These are phyloP conservation scores for Talaromyces albobiverticillius DNA, from an alignment of 2,329 filamentous ascomycete species.

Conservation along the genomic window DNA sequence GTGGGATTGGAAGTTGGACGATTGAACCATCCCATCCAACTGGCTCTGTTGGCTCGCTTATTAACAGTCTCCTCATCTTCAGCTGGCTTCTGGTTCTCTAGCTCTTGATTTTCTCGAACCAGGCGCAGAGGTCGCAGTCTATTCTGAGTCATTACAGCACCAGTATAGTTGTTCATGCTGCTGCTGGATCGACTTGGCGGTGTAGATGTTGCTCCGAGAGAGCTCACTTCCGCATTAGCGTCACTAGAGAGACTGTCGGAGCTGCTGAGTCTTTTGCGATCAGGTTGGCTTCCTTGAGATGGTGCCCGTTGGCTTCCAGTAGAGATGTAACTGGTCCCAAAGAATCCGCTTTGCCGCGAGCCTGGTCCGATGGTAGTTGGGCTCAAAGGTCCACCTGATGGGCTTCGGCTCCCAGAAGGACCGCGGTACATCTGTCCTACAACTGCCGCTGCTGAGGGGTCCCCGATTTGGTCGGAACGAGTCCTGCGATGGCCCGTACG, in stretches of 20 bases:
- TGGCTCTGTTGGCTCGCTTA: conserved; percentile 45
- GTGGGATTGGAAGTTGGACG: conserved; percentile 23
- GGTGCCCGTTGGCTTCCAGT: conserved; percentile 54
- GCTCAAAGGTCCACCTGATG: conserved; percentile 52
- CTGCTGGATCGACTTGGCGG: conserved; percentile 64
- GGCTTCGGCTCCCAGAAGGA: conserved; percentile 40
- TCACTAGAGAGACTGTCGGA: conserved; percentile 59
- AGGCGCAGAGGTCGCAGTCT: conserved; percentile 83
- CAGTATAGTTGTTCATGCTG: conserved; percentile 67
- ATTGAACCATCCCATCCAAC: conserved; percentile 49
- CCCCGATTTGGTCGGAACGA: conserved; percentile 47
- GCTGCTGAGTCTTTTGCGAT: conserved; percentile 59
- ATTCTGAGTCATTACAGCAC: conserved; percentile 60
- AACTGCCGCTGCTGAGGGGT: conserved; percentile 60
- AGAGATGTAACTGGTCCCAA: conserved; percentile 50
- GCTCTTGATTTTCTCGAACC: conserved; percentile 70
- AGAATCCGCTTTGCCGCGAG: conserved; percentile 38
- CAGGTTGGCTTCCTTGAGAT: conserved; percentile 48
- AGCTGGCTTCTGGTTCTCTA: conserved; percentile 30
- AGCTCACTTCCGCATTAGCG: conserved; percentile 42
- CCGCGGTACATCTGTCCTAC: conserved; percentile 90
- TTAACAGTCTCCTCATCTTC: conserved; percentile 44
- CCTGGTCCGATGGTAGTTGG: conserved; percentile 46
- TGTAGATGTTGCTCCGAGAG: conserved; percentile 47
- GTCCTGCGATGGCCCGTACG: conserved; percentile 45